Percentiles rank a stretch among this genome's conserved stretches.
Evolutionary conservation across 2,329 filamentous ascomycete genomes (phyloP).

Genomic region (Didymella lethalis): DNA sequence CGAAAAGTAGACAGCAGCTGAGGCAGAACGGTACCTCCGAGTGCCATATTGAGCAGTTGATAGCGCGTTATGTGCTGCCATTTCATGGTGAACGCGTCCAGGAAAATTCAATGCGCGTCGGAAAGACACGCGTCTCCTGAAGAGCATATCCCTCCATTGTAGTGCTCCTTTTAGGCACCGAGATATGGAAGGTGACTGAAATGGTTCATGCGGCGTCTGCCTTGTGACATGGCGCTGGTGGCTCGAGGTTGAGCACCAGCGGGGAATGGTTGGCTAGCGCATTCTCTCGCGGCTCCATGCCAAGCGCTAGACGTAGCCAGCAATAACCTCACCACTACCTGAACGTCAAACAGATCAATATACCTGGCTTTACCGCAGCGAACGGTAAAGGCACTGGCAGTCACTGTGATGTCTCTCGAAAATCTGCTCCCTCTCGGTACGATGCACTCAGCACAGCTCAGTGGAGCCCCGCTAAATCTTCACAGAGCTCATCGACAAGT

Average conservation of each 20-base stretch:
- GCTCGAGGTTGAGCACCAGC: constrained; percentile 6
- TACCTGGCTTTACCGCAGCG: constrained; percentile 3
- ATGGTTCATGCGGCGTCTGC: constrained; percentile 27
- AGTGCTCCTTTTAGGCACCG: constrained; percentile 45
- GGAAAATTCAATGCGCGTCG: constrained; percentile 33
- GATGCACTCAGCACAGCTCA: neutral
- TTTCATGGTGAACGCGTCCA: constrained; percentile 29
- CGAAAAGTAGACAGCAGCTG: neutral
- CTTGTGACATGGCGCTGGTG: constrained; percentile 26
- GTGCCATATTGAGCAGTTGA: neutral
- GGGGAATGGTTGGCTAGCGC: constrained; percentile 29
- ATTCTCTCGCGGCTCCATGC: constrained; percentile 20
- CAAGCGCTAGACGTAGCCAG: constrained; percentile 32
- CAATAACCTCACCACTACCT: constrained; percentile 20
- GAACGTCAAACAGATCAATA: constrained; percentile 12
- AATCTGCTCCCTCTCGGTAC: constrained; percentile 46
- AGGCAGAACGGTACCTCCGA: constrained; percentile 1
- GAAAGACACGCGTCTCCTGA: constrained; percentile 39
- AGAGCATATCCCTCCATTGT: constrained; percentile 49
- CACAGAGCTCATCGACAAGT: constrained; percentile 97
- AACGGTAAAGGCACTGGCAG: neutral
- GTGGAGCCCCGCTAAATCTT: constrained; percentile 27
- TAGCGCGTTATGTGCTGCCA: constrained; percentile 16
- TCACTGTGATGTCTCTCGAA: constrained; percentile 37
- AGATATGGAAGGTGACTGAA: constrained; percentile 21